Base-by-base conservation (phyloP, 2,329 filamentous ascomycete species). In the Fusarium sarcochroum region DNA sequence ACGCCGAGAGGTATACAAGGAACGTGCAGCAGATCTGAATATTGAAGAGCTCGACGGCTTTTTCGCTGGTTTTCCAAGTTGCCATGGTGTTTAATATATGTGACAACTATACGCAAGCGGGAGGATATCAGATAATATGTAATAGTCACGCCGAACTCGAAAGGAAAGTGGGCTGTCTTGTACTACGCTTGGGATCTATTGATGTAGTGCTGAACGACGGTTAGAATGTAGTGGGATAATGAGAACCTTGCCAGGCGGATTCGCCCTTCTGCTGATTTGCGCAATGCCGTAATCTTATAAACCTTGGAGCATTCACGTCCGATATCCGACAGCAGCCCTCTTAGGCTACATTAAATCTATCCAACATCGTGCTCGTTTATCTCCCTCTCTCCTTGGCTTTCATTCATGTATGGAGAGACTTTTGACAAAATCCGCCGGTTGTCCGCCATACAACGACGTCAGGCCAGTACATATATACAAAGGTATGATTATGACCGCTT, bases 41-140 rank as follows among this genome's bases (percentile, higher is more conserved):
- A n/a, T n/a, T n/a, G n/a, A n/a, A n/a, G n/a, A 50, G 47, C 35
- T 50, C 47, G 47, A 27, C 20, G 23, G 47, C 47, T 34, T 50
- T 50, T 38, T 20, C 47, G 6, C 47, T 50, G 23, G 34, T 40
- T 18, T 50, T 40, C 47, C 47, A 50, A 50, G 47, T 23, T 34
- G 27, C 27, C 47, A 9, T 40, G 17, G 27, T 27, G 47, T 18
- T 23, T 6, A 20, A 21, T 18, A 37, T 49, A 38, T 18, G n/a
- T 38, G 23, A 15, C 45, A 34, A 18, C 5, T 48, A 15, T 48
- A 48, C 30, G 21, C 45, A 48, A 18, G 30, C n/a, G 7, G 18
- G n/a, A n/a, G n/a, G n/a, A n/a, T n/a, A n/a, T n/a, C n/a, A n/a
- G n/a, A n/a, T n/a, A n/a, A n/a, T n/a, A 17, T 48, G 13, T 34